phyloP scores from a whole-genome alignment of 1,139 yeast species.

The Zhuliangozyma parablackwelliae region DNA sequence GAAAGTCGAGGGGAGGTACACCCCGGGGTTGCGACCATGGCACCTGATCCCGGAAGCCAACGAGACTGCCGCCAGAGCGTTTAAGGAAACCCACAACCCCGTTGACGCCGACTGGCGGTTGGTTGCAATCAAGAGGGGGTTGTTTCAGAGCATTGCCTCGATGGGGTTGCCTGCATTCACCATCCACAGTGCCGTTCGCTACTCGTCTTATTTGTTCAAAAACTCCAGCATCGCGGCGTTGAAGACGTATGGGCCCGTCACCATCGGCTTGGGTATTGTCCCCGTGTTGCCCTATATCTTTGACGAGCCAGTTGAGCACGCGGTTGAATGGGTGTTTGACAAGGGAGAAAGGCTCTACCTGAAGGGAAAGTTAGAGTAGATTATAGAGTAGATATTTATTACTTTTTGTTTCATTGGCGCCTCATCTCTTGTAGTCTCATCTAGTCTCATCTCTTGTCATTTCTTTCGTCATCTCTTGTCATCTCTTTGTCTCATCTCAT shows the following conservation, averaged over 20 bases:
- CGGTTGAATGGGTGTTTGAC: constrained; percentile 60
- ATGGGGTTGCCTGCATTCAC: constrained; percentile 89
- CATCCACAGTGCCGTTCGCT: constrained; percentile 73
- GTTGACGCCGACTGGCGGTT: constrained; percentile 61
- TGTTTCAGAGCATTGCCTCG: constrained; percentile 77
- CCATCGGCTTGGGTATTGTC: constrained; percentile 68
- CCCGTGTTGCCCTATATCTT: constrained; percentile 75
- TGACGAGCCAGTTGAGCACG: constrained; percentile 79
- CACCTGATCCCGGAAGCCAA: constrained; percentile 40
- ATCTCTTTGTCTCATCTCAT: neutral
- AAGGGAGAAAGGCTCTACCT: constrained; percentile 44
- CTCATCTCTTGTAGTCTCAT: neutral
- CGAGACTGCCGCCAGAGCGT: constrained; percentile 33
- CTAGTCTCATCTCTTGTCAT: neutral
- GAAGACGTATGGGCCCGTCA: constrained; percentile 73
- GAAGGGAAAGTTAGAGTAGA: constrained; percentile 6
- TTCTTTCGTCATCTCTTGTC: neutral
- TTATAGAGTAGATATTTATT: neutral
- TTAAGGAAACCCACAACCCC: constrained; percentile 18
- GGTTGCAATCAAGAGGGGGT: constrained; percentile 62
- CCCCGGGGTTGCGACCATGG: constrained; percentile 69
- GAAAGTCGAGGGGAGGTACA: constrained; percentile 62
- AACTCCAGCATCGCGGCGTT: constrained; percentile 35
- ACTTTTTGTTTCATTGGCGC: neutral
- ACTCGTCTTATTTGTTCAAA: constrained; percentile 56